phyloP scores from a whole-genome alignment of 164 flowering plant species.

The Magnolia officinalis region DNA sequence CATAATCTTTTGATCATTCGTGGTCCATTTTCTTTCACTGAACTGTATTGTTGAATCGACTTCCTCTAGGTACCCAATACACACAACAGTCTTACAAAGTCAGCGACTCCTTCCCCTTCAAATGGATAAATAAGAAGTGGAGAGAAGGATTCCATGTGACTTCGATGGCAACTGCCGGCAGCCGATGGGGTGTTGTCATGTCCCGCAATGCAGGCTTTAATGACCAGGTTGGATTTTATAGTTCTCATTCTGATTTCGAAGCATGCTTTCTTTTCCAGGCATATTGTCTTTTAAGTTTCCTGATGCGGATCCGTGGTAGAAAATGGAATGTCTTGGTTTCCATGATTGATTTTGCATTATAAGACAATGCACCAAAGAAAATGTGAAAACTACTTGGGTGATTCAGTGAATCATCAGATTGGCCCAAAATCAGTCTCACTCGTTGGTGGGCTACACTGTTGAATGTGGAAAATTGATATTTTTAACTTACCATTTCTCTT shows the following conservation, averaged over 20 bases:
- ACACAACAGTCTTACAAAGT: constrained; percentile 92
- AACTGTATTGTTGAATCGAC: not conserved
- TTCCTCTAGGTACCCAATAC: constrained; percentile 59
- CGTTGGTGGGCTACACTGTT: no score
- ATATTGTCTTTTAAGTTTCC: not conserved
- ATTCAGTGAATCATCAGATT: no score
- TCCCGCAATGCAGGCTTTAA: constrained; percentile 86
- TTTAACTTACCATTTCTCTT: no score
- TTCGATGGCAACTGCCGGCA: constrained; percentile 92
- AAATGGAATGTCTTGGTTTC: not conserved
- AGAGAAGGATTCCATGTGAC: constrained; percentile 86
- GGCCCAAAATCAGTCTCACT: no score
- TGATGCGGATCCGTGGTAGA: not conserved
- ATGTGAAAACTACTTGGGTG: no score
- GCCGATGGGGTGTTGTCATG: constrained; percentile 91
- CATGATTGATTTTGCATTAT: no score
- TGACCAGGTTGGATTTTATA: constrained; percentile 55
- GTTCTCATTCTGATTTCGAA: not conserved
- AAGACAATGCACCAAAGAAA: no score
- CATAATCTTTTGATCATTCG: not conserved
- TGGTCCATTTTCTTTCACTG: not conserved
- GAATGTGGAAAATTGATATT: no score
- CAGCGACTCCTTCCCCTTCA: constrained; percentile 83
- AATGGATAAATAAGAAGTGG: constrained; percentile 95
- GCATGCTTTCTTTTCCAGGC: not conserved